Percentiles rank a stretch among this genome's conserved stretches.
phyloP scores from a whole-genome alignment of 2,329 filamentous ascomycete genomes.

The Cryphonectria naterciae region DNA sequence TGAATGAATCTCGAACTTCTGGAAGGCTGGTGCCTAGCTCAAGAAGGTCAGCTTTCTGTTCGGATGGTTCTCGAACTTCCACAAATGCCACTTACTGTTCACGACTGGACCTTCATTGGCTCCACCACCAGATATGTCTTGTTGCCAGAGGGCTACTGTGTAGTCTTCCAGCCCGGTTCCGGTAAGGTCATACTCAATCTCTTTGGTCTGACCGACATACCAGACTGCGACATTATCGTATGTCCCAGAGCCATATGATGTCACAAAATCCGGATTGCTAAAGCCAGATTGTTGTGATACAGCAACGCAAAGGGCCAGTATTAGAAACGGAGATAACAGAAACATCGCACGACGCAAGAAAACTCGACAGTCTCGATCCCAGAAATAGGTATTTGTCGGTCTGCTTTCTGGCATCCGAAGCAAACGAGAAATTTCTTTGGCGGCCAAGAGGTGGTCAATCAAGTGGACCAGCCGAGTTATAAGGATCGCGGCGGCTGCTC shows the following conservation, averaged over 20 bases:
- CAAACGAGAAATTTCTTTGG: neutral
- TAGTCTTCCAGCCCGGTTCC: neutral
- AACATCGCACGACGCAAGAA: neutral
- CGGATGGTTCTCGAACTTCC: neutral
- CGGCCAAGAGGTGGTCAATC: no score
- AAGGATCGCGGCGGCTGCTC: neutral
- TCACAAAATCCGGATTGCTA: neutral
- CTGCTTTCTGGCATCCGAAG: neutral
- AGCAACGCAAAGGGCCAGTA: neutral
- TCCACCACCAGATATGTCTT: neutral
- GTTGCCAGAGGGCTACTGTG: neutral
- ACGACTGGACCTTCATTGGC: neutral
- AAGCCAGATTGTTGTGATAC: neutral
- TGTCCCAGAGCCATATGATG: neutral
- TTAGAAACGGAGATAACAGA: neutral
- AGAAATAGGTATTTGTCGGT: neutral
- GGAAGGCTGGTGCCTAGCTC: slow-evolving; percentile 6
- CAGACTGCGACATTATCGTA: neutral
- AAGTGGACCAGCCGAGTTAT: neutral
- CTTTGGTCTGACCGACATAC: neutral
- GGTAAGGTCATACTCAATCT: neutral
- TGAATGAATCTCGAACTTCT: slow-evolving; percentile 20
- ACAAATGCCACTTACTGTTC: neutral
- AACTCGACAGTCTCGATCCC: no score
- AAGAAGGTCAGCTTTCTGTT: neutral